phyloP scores from a whole-genome alignment of 768 basidiomycete species.

The Phanerochaete carnosa region DNA sequence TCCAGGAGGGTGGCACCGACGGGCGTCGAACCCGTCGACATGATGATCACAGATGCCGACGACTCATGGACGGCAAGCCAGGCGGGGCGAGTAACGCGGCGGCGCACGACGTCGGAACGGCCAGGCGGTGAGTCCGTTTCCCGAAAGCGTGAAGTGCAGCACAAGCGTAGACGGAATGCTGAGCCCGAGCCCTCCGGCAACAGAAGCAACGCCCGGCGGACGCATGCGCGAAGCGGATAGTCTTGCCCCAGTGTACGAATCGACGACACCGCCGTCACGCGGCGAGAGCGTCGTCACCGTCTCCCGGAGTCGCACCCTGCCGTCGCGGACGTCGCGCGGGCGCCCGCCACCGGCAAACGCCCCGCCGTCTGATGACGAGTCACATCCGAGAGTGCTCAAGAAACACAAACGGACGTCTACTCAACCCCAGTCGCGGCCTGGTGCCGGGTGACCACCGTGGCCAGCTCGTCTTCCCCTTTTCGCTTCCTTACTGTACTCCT shows the following conservation, averaged over 20 bases:
- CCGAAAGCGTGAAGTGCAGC: background rate
- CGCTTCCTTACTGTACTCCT: background rate
- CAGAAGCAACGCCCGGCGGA: constrained; percentile 27
- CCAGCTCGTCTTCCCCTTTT: background rate
- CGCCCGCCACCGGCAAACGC: constrained; percentile 5
- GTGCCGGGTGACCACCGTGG: constrained; percentile 2
- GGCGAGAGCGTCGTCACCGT: constrained; percentile 36
- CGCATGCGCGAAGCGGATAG: constrained; percentile 20
- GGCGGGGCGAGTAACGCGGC: constrained; percentile 39
- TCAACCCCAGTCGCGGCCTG: constrained; percentile 27
- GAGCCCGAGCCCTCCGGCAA: background rate
- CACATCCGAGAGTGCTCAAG: constrained; percentile 38
- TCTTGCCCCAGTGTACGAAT: constrained; percentile 48
- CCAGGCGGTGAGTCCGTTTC: constrained; percentile 19
- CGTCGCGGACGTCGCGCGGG: constrained; percentile 30
- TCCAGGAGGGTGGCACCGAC: constrained; percentile 30
- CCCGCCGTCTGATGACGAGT: constrained; percentile 31
- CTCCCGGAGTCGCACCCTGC: constrained; percentile 64
- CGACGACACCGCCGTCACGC: constrained; percentile 29
- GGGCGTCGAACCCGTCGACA: constrained; percentile 28
- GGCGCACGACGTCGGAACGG: constrained; percentile 55
- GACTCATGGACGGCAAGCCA: constrained; percentile 33
- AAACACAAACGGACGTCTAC: constrained; percentile 50
- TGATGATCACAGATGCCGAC: constrained; percentile 28
- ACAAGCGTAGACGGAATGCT: background rate